These are phyloP conservation scores for Shiraia sp. DNA, from an alignment of 2,329 filamentous ascomycete species.

Conservation along the genomic window DNA sequence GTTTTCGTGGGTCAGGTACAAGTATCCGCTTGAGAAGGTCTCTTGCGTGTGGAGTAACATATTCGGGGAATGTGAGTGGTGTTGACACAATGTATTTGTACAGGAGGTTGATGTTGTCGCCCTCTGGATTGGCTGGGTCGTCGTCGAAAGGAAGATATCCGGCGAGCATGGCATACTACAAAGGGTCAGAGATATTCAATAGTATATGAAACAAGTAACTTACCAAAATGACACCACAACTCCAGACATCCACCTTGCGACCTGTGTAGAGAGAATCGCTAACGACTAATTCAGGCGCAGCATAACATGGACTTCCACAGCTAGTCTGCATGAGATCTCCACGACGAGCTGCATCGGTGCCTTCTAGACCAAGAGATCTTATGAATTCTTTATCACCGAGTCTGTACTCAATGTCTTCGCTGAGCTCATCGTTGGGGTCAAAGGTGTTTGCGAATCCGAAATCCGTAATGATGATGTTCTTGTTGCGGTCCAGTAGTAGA, in stretches of 20 bases:
- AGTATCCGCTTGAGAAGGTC: slow-evolving; percentile 91
- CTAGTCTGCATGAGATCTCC: slow-evolving; percentile 99
- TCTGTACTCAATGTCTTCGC: slow-evolving; percentile 86
- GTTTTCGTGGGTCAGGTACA: slow-evolving; percentile 90
- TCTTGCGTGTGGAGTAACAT: slow-evolving; percentile 93
- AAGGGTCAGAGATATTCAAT: not conserved
- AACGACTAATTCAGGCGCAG: slow-evolving; percentile 93
- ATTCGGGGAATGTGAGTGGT: slow-evolving; percentile 96
- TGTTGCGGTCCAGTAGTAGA: slow-evolving; percentile 88
- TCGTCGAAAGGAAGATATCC: slow-evolving; percentile 98
- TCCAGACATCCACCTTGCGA: slow-evolving; percentile 98
- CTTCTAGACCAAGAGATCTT: slow-evolving; percentile 83
- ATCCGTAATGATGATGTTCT: slow-evolving; percentile 99
- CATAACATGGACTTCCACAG: slow-evolving; percentile 97
- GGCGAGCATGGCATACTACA: slow-evolving; percentile 95
- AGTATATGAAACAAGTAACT: slow-evolving; percentile 45
- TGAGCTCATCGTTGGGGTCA: slow-evolving; percentile 82
- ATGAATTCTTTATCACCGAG: slow-evolving; percentile 86
- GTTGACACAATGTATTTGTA: slow-evolving; percentile 99
- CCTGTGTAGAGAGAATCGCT: slow-evolving; percentile 97
- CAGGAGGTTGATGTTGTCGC: slow-evolving; percentile 97
- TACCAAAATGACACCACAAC: slow-evolving; percentile 97
- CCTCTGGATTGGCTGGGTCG: slow-evolving; percentile 96
- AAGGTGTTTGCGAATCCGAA: slow-evolving; percentile 99
- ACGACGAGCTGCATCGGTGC: slow-evolving; percentile 74